A percentile compares a stretch with the other conserved stretches of the same genome.
phyloP scores from a whole-genome alignment of 2,329 filamentous ascomycete genomes.

The Venturia oleaginea region DNA sequence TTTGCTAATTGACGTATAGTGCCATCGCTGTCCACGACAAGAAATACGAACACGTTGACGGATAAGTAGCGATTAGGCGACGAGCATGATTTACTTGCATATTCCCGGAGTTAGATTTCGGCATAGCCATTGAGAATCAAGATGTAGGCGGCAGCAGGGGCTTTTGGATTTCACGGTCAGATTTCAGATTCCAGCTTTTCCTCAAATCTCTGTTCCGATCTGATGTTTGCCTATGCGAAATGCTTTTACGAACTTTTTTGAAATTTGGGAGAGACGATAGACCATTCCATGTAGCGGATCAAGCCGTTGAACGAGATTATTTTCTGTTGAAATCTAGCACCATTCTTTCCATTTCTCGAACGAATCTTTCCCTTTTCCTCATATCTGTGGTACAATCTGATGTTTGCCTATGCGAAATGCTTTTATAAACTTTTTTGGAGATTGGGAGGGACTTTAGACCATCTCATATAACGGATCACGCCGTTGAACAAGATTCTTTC shows the following conservation, averaged over 20 bases:
- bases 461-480: not conserved
- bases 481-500: not conserved
- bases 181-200: not conserved
- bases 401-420: not conserved
- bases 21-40: constrained; percentile 20
- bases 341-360: not conserved
- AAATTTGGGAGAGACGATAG: not conserved
- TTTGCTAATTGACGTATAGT: constrained; percentile 17
- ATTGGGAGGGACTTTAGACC: not conserved
- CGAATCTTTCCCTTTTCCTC: too few species aligned
- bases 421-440: not conserved
- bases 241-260: not conserved
- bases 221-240: not conserved
- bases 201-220: not conserved
- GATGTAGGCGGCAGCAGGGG: not conserved
- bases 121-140: not conserved
- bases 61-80: not conserved
- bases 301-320: not conserved
- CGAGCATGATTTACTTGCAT: not conserved
- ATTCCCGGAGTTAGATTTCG: not conserved
- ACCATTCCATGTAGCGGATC: not conserved
- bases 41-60: constrained; percentile 17
- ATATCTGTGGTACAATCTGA: not conserved
- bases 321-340: not conserved
- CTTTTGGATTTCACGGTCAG: not conserved